Evolutionary conservation across 768 basidiomycete genomes (phyloP).

Genomic region (Saitozyma sp.): DNA sequence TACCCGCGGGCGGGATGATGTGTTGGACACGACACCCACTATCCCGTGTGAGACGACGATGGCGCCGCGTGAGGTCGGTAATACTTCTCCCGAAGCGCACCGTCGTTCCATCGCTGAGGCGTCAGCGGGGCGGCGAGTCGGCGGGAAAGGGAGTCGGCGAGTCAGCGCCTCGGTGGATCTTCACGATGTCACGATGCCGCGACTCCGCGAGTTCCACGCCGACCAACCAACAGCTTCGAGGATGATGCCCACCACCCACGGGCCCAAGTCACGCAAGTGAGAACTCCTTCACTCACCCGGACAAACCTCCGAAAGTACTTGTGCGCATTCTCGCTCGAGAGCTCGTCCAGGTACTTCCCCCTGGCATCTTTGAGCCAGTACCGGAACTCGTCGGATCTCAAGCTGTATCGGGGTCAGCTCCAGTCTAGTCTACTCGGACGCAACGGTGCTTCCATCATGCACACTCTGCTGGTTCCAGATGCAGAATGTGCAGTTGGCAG

Average conservation of each 20-base stretch:
- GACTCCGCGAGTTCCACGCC: no score
- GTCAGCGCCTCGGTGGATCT: no score
- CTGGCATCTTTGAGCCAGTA: slow-evolving; percentile 79
- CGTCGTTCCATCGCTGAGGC: slow-evolving; percentile 59
- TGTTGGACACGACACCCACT: slow-evolving; percentile 42
- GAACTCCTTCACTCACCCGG: slow-evolving; percentile 19
- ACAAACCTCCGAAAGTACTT: slow-evolving; percentile 85
- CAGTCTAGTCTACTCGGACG: neutral
- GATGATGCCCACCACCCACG: neutral
- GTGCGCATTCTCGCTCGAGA: slow-evolving; percentile 76
- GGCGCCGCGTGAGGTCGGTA: slow-evolving; percentile 53
- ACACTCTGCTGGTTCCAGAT: no score
- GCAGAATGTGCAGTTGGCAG: no score
- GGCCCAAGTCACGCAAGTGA: neutral
- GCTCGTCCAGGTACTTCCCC: slow-evolving; percentile 78
- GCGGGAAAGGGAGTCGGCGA: no score
- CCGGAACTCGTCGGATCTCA: slow-evolving; percentile 82
- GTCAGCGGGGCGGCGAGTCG: neutral
- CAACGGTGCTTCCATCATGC: no score
- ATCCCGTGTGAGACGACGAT: slow-evolving; percentile 71
- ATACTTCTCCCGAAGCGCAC: slow-evolving; percentile 31
- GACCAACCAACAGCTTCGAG: no score
- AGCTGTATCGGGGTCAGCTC: slow-evolving; percentile 35
- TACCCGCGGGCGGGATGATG: no score
- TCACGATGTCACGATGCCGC: no score